These are phyloP conservation scores for Starmera stellimalicola DNA, from an alignment of 1,139 yeast genomes.

Conservation along the genomic window DNA sequence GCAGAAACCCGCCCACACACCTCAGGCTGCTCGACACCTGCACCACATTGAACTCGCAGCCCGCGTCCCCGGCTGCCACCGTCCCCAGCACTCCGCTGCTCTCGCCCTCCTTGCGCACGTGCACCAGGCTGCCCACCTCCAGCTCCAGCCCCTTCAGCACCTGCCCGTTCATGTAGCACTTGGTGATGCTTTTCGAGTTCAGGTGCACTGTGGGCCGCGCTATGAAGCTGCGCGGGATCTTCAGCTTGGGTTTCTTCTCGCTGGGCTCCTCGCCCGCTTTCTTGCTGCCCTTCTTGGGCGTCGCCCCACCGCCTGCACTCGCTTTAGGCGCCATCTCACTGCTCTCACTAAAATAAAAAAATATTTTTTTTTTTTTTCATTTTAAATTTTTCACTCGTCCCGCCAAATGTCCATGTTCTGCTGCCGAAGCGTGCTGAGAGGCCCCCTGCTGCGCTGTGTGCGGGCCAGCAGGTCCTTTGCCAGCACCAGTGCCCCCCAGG, in stretches of 20 bases:
- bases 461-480: too few relatives aligned
- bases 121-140: conserved; percentile 43
- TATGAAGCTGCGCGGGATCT: conserved; percentile 35
- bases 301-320: conserved; percentile 10
- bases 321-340: conserved; percentile 20
- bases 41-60: conserved; percentile 43
- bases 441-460: too few relatives aligned
- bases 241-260: conserved; percentile 23
- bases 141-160: conserved; percentile 46
- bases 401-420: too few relatives aligned
- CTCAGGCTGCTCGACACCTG: conserved; percentile 42
- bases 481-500: too few relatives aligned
- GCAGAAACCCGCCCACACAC: conserved; percentile 43
- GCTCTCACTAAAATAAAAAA: background rate
- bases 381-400: too few relatives aligned
- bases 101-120: conserved; percentile 38
- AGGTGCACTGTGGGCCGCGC: conserved; percentile 43
- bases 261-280: conserved; percentile 13
- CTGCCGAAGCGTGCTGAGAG: too few relatives aligned
- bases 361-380: conserved; percentile 2
- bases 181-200: conserved; percentile 27
- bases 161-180: conserved; percentile 41
- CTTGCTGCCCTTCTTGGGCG: conserved; percentile 18
- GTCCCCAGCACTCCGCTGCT: conserved; percentile 37
- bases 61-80: conserved; percentile 29